Evolutionary conservation across 768 basidiomycete species (phyloP), one percentile per base, ranked within the genome.

Genomic region (Amanita pseudoporphyria): DNA sequence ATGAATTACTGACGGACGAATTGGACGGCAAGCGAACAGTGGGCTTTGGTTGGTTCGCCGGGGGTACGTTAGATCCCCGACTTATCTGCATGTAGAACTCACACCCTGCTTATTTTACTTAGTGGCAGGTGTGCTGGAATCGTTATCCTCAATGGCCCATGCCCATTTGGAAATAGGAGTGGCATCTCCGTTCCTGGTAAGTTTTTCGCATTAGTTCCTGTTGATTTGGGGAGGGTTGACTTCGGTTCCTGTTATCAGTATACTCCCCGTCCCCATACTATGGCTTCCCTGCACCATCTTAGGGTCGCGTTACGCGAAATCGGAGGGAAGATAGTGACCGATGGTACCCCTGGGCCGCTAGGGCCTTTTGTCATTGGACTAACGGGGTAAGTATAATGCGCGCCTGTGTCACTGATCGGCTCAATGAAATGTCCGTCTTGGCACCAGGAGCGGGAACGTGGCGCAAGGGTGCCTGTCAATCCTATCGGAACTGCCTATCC

Each of bases 41-140:
- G 14, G 91, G 84, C 0, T 95, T 96, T 67, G 93, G 92, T 1
- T 92, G 83, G 82, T 90, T 84, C 57, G 93, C 93, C 0, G 93
- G 93, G 64, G 85, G 88, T 89, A 52, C 45, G 78, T n/a, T n/a
- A n/a, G n/a, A n/a, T n/a, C n/a, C n/a, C n/a, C n/a, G n/a, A n/a
- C n/a, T n/a, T n/a, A n/a, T n/a, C n/a, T n/a, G n/a, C n/a, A n/a
- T n/a, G n/a, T n/a, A n/a, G n/a, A n/a, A n/a, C n/a, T n/a, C n/a
- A n/a, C n/a, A n/a, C n/a, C n/a, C n/a, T n/a, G n/a, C n/a, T n/a
- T n/a, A n/a, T n/a, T 16, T 9, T 21, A 19, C 10, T 14, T 62
- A 91, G 89, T 88, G 51, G 87, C 87, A 9, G 92, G 91, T 10
- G 82, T 81, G 6, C 76, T 91, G 2, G 92, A 94, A 65, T 84